phyloP scores from a whole-genome alignment of 768 basidiomycete genomes.

The Auriscalpium vulgare region DNA sequence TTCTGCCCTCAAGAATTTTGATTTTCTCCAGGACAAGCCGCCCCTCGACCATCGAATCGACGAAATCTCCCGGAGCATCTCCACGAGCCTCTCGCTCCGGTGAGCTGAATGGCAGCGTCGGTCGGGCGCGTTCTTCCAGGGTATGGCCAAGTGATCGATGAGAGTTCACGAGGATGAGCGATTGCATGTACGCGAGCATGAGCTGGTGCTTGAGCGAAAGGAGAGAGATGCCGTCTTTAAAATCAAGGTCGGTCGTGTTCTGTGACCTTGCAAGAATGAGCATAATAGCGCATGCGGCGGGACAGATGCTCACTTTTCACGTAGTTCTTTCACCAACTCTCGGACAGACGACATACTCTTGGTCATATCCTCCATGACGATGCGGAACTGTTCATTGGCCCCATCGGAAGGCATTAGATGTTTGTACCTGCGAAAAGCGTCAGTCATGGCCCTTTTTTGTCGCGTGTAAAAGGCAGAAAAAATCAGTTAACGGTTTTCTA shows the following conservation, averaged over 20 bases:
- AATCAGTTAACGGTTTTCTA: constrained; percentile 61
- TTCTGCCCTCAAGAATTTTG: constrained; percentile 73
- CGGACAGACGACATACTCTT: constrained; percentile 54
- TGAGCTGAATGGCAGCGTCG: constrained; percentile 44
- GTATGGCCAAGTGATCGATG: constrained; percentile 63
- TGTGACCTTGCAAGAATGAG: constrained; percentile 19
- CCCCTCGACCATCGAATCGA: constrained; percentile 72
- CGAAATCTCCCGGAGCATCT: constrained; percentile 57
- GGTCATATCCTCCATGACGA: constrained; percentile 47
- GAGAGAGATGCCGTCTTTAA: constrained; percentile 80
- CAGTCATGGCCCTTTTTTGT: background rate
- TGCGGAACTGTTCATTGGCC: constrained; percentile 18
- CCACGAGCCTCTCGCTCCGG: constrained; percentile 48
- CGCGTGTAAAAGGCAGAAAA: constrained; percentile 4
- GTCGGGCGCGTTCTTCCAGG: constrained; percentile 41
- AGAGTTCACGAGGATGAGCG: constrained; percentile 66
- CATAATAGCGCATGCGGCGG: background rate
- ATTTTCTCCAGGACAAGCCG: constrained; percentile 86
- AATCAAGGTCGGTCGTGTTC: constrained; percentile 34
- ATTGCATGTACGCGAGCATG: constrained; percentile 79
- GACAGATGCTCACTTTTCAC: constrained; percentile 39
- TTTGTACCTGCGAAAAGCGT: background rate
- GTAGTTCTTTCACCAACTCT: constrained; percentile 43
- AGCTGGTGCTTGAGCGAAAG: constrained; percentile 82
- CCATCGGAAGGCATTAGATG: constrained; percentile 5